Base-by-base conservation (phyloP, 2,329 filamentous ascomycete species). In the Talaromyces sp. region DNA sequence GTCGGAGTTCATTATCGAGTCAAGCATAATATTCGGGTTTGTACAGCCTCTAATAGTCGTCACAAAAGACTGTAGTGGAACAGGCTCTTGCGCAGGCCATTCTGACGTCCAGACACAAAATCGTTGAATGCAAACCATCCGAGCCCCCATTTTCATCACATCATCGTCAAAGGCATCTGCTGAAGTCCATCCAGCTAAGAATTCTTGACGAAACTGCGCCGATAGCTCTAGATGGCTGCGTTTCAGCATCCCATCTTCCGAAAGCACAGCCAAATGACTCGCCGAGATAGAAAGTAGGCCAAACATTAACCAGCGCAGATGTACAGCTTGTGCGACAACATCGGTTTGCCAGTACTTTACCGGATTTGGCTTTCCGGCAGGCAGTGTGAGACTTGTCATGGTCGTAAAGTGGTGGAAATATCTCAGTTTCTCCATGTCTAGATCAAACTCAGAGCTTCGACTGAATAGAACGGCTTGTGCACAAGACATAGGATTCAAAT, bases 401-500 rank as follows among this genome's bases (percentile, higher is more conserved):
- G 35, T 54, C 3, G 43, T 19, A 9, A 58, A 58, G 5, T 55
- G 41, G 51, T 58, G 28, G 15, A 58, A 58, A 33, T 58, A 55
- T 28, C 33, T 48, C 17, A 55, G 6, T 9, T 36, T 39, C 13
- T 55, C 51, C 17, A 58, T 10, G 35, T 55, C 51, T 35, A 58
- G 17, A 8, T 33, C 33, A 2, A 46, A 31, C 22, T 40, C 41
- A 25, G 33, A 10, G 22, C 10, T 11, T 4, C n/a, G n/a, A 33
- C 15, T 19, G 0, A 21, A 45, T n/a, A 25, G 17, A 28, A 5
- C 15, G 1, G 56, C 28, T 5, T 45, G 48, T 17, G 36, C 11
- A 17, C 31, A 3, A 43, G 10, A 17, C 25, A 41, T 33, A 11
- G 37, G 25, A 22, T 52, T 9, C 5, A 19, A 36, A 8, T 9